phyloP scores from a whole-genome alignment of 2,329 filamentous ascomycete species.

The Epichloe scottii region DNA sequence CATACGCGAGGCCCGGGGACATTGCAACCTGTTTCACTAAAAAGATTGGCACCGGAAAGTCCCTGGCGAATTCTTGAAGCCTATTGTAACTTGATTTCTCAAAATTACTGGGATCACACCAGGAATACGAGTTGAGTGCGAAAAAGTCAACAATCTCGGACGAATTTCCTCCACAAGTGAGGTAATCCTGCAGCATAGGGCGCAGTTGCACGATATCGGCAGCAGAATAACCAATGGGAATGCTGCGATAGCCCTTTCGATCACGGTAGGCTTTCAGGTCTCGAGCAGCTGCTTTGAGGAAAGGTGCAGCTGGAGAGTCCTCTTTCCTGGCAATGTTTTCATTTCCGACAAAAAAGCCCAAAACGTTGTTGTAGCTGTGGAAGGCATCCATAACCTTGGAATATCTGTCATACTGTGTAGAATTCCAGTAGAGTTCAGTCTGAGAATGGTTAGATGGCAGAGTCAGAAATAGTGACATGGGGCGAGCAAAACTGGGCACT shows the following conservation, averaged over 20 bases:
- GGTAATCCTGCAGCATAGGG: slow-evolving; percentile 54
- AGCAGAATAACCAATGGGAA: slow-evolving; percentile 78
- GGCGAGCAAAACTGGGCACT: slow-evolving; percentile 11
- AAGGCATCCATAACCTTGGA: slow-evolving; percentile 65
- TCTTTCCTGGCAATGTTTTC: slow-evolving; percentile 60
- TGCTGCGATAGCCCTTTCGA: slow-evolving; percentile 61
- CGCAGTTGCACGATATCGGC: slow-evolving; percentile 64
- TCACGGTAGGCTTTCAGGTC: slow-evolving; percentile 76
- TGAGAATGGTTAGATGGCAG: slow-evolving; percentile 15
- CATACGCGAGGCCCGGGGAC: slow-evolving; percentile 48
- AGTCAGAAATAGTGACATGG: not conserved
- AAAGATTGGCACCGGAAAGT: slow-evolving; percentile 79
- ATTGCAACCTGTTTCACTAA: slow-evolving; percentile 83
- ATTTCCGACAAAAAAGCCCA: slow-evolving; percentile 80
- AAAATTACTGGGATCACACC: slow-evolving; percentile 53
- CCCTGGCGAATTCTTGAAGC: slow-evolving; percentile 52
- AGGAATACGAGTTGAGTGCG: slow-evolving; percentile 74
- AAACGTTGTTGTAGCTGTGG: slow-evolving; percentile 63
- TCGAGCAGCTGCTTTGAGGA: slow-evolving; percentile 67
- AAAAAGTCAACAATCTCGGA: slow-evolving; percentile 72
- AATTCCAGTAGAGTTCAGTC: slow-evolving; percentile 56
- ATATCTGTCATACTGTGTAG: slow-evolving; percentile 57
- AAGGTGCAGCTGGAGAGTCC: slow-evolving; percentile 57
- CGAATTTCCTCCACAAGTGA: slow-evolving; percentile 62
- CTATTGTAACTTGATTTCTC: slow-evolving; percentile 53